phyloP scores from a whole-genome alignment of 1,284 basidiomycete species.

The Macrocystidia cucumis region DNA sequence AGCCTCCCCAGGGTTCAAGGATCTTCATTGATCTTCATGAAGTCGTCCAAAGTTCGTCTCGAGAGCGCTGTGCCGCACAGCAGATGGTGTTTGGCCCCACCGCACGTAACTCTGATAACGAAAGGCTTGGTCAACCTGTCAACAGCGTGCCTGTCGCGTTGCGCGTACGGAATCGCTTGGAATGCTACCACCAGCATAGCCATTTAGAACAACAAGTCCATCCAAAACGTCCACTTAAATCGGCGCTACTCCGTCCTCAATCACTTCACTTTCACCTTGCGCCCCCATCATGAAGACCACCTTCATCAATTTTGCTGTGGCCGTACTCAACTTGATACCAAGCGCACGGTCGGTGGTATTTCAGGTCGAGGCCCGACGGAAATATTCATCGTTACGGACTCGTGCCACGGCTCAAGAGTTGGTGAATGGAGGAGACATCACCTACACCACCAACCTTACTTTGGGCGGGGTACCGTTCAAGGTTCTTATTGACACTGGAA shows the following conservation, averaged over 20 bases:
- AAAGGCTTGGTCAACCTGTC: no score
- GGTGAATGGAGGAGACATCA: constrained; percentile 52
- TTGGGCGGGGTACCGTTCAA: constrained; percentile 39
- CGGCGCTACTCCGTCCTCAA: constrained; percentile 37
- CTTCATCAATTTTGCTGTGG: constrained; percentile 37
- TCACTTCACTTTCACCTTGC: constrained; percentile 24
- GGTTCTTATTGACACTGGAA: constrained; percentile 55
- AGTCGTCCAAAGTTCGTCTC: no score
- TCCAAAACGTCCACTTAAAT: constrained; percentile 39
- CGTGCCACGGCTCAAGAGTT: constrained; percentile 30
- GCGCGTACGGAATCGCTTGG: no score
- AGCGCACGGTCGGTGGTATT: not conserved
- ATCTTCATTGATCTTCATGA: no score
- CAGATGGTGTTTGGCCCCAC: no score
- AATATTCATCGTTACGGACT: no score
- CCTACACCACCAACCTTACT: constrained; percentile 53
- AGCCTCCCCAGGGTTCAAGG: no score
- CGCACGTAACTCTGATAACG: no score
- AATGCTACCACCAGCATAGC: no score
- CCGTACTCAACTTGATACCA: constrained; percentile 9
- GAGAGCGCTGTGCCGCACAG: no score
- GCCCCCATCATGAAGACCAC: constrained; percentile 37
- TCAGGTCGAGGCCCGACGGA: constrained; percentile 12
- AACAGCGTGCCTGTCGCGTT: no score
- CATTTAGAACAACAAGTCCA: no score